Evolutionary conservation across 371 early-diverging fungal genomes (phyloP), one percentile per base, ranked within the genome.

Genomic region (Circinella umbellata): DNA sequence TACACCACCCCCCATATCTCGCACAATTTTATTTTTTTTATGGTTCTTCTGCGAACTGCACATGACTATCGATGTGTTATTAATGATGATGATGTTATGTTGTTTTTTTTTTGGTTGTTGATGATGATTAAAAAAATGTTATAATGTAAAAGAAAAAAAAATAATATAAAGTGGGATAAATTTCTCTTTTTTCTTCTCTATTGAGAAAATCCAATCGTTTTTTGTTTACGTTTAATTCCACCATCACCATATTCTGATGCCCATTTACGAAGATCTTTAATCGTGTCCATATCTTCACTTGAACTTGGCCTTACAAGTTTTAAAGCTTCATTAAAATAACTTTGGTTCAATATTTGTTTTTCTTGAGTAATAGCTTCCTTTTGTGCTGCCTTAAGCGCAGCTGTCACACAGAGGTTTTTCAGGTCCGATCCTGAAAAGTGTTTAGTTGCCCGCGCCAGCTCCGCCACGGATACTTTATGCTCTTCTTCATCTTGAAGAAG

Each of bases 351-450:
- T 18, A 69, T 74, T 71, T 74, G 84, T 37, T 67, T 66, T 34
- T 62, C 37, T n/a, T 48, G 35, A 39, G 17, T 39, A 20, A 67
- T 64, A 6, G 72, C 69, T 66, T 74, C 68, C 68, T 92, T 91
- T 63, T 91, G 89, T 55, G 92, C 85, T 8, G 91, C 88, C 4
- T 83, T 88, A 60, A 95, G 76, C 0, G 95, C 97, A 0, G 99
- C 97, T 18, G 98, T 92, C 39, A 99, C 91, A 81, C 98, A 98
- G 61, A 99, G 76, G 77, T 99, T 99, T 84, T 98, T 99, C 70
- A 99, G 85, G 78, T 99, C 99, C 51, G 96, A 96, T n/a, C 99
- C 99, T 27, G 98, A 96, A 70, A 90, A 97, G 63, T 88, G 82
- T 17, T 83, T 81, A 2, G 97, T 94, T 42, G 82, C 81, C 73